Evolutionary conservation across 192 early-diverging fungal genomes (phyloP).

Genomic region (Diversispora epigaea): DNA sequence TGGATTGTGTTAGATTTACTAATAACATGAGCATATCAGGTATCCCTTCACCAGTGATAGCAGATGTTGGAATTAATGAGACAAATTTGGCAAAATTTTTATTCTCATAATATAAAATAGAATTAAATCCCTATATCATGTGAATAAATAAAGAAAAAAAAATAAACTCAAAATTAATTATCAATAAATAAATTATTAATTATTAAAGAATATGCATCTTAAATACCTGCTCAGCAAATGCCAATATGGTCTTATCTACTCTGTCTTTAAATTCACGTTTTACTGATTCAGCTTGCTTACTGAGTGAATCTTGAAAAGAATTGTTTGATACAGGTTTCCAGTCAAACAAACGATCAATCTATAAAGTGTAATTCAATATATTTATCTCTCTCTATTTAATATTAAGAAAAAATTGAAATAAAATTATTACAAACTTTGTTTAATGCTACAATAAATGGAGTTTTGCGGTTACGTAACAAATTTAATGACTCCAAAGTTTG

Average conservation of each 20-base stretch:
- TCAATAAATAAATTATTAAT: not conserved
- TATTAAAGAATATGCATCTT: not conserved
- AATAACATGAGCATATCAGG: constrained; percentile 94
- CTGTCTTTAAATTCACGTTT: constrained; percentile 86
- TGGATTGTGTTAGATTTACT: constrained; percentile 86
- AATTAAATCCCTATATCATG: constrained; percentile 93
- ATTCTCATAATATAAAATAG: constrained; percentile 92
- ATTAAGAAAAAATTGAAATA: not conserved
- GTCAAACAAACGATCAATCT: constrained; percentile 90
- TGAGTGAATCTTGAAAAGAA: constrained; percentile 76
- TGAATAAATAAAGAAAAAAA: too few relatives aligned
- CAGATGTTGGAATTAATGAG: constrained; percentile 95
- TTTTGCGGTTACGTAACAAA: constrained; percentile 87
- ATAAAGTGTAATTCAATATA: not conserved
- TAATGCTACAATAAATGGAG: constrained; percentile 96
- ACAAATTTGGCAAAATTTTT: constrained; percentile 93
- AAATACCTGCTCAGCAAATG: constrained; percentile 79
- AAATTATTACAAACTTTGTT: constrained; percentile 64
- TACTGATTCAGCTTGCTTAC: constrained; percentile 68
- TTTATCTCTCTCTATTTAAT: not conserved
- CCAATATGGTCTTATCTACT: constrained; percentile 70
- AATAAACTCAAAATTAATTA: not conserved
- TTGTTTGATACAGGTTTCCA: constrained; percentile 87
- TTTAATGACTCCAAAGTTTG: constrained; percentile 96
- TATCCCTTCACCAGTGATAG: constrained; percentile 97